These are phyloP conservation scores for Colletotrichum sp. DNA, from an alignment of 2,329 filamentous ascomycete species.

Conservation along the genomic window DNA sequence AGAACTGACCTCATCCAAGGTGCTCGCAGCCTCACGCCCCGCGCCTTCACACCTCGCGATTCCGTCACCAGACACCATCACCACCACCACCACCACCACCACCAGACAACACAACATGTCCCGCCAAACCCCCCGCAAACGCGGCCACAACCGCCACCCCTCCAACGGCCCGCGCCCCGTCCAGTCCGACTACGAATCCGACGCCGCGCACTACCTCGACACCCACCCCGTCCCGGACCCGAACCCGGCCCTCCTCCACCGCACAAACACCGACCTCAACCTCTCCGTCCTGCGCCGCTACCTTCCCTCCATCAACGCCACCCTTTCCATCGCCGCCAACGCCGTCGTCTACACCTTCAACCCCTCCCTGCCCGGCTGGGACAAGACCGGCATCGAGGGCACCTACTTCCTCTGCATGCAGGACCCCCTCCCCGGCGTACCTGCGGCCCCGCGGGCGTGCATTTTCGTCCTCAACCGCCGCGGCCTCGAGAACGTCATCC, in stretches of 20 bases:
- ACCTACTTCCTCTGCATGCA: conserved; percentile 86
- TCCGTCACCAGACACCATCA: conserved; percentile 13
- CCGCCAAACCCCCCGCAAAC: conserved; percentile 44
- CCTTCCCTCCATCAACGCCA: conserved; percentile 73
- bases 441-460: conserved; percentile 49
- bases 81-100: conserved; percentile 12
- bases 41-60: not conserved
- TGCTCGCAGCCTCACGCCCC: not conserved
- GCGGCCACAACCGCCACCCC: conserved; percentile 43
- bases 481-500: conserved; percentile 72
- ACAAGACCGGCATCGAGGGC: conserved; percentile 85
- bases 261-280: conserved; percentile 87
- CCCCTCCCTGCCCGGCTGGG: conserved; percentile 71
- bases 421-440: conserved; percentile 41
- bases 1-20: not conserved
- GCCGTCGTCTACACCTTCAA: conserved; percentile 86
- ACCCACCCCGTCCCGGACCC: conserved; percentile 40
- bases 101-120: conserved; percentile 39
- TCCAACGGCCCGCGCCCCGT: conserved; percentile 34
- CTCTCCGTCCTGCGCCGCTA: conserved; percentile 83
- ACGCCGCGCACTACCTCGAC: conserved; percentile 57
- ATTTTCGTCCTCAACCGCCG: conserved; percentile 78
- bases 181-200: conserved; percentile 70
- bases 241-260: conserved; percentile 59
- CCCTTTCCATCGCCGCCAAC: conserved; percentile 83